Evolutionary conservation across 768 basidiomycete genomes (phyloP).

Genomic region (Tulasnella sp.): DNA sequence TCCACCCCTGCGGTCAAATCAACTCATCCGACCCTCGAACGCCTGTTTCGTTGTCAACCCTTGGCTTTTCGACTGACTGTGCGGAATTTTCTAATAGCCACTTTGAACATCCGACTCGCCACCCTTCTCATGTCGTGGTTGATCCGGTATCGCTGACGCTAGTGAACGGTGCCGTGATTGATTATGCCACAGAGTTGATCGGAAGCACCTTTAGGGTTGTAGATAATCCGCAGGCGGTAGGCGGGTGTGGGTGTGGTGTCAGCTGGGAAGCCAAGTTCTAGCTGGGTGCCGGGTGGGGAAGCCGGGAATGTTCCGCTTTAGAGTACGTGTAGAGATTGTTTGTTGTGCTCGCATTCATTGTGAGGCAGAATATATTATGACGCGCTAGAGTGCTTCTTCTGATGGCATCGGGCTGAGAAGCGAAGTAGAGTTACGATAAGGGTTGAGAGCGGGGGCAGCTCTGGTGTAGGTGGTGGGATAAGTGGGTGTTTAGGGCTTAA

Average conservation of each 20-base stretch:
- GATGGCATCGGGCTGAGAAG: conserved; percentile 8
- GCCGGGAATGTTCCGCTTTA: neutral
- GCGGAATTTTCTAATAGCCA: conserved; percentile 50
- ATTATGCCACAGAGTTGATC: conserved; percentile 93
- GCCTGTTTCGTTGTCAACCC: neutral
- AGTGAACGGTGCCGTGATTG: conserved; percentile 85
- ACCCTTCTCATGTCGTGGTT: conserved; percentile 76
- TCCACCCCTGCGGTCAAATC: neutral
- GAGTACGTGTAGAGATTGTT: conserved; percentile 14
- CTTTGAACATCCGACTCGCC: conserved; percentile 69
- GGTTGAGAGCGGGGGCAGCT: neutral
- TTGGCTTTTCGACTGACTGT: neutral
- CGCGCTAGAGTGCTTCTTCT: neutral
- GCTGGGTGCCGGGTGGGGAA: conserved; percentile 10
- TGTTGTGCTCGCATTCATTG: neutral
- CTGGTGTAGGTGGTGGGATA: neutral
- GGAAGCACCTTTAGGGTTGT: conserved; percentile 84
- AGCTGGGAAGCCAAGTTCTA: conserved; percentile 84
- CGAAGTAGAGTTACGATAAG: conserved; percentile 7
- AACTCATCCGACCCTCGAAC: neutral
- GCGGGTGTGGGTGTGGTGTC: conserved; percentile 94
- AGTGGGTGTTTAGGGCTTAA: neutral
- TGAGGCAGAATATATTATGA: neutral
- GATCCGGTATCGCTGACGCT: conserved; percentile 85
- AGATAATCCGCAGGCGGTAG: conserved; percentile 89